Percentiles rank a stretch among this genome's conserved stretches.
phyloP scores from a whole-genome alignment of 2,329 filamentous ascomycete genomes.

The Calonectria pseudoturangicola region DNA sequence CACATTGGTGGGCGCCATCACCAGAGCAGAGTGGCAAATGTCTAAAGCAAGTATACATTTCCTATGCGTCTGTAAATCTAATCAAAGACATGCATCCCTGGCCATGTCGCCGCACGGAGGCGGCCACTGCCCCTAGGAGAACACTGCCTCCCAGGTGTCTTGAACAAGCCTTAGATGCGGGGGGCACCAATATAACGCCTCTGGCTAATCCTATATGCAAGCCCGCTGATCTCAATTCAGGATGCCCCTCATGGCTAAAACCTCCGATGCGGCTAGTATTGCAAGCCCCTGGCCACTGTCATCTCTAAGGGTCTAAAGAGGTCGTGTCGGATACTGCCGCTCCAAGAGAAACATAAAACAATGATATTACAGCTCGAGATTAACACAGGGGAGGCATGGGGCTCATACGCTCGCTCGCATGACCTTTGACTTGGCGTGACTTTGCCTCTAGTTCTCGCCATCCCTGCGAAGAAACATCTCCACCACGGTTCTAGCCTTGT shows the following conservation, averaged over 20 bases:
- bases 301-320: constrained; percentile 11
- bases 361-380: constrained; percentile 27
- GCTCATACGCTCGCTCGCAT: constrained; percentile 44
- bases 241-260: constrained; percentile 27
- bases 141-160: neutral
- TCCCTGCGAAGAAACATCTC: constrained; percentile 77
- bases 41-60: constrained; percentile 4
- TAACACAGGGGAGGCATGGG: constrained; percentile 3
- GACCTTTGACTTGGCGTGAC: constrained; percentile 40
- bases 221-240: constrained; percentile 29
- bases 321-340: neutral
- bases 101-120: constrained; percentile 11
- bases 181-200: constrained; percentile 2
- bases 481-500: constrained; percentile 79
- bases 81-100: neutral
- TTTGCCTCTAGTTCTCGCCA: constrained; percentile 56
- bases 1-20: neutral
- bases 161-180: constrained; percentile 7
- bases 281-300: neutral
- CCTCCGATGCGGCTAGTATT: constrained; percentile 17
- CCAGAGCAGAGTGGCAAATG: neutral
- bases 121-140: neutral
- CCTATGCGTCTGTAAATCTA: neutral
- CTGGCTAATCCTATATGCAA: constrained; percentile 10
- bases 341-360: neutral